Base-by-base conservation (phyloP, 441 rosid genomes). In the Populus hybrid region DNA sequence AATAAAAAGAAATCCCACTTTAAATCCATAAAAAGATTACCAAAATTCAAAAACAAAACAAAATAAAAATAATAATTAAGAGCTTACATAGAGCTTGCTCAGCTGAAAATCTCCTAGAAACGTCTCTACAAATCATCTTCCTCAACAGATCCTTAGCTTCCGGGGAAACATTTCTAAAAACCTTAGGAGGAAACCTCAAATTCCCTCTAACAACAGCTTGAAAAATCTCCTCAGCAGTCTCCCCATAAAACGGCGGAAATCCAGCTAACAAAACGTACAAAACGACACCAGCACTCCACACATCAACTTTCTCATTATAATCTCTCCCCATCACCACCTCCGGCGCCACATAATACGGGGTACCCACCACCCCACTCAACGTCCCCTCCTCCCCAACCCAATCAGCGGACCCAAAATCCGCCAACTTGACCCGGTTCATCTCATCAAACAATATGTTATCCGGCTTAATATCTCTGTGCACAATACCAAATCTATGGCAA, bases 331-430 rank as follows among this genome's bases (percentile, higher is more conserved):
- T 78, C 75, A 95, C 35, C 72, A 95, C 95, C 87, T 95, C 98
- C 11, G 98, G 99, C 77, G 99, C 99, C 68, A 90, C 93, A 78
- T 95, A 95, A 73, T 92, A 93, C 78, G 99, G 99, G 73, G 98
- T 95, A 7, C 99, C 98, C 12, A 93, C 97, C n/a, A 95, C 86
- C 3, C 99, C 94, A 40, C 74, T 77, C 21, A 90, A 38, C 11
- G 31, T 74, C 45, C 83, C 87, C 2, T 73, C 82, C 64, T 61
- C 81, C 35, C 65, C 78, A 65, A 76, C 36, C 75, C 80, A 31
- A 11, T 83, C 91, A 3, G 95, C 93, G 2, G 93, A 87, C 4
- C 95, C 95, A 63, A 91, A 91, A 72, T 91, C 95, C 6, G 87
- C 83, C 10, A 91, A 73, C 69, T 87, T 91, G 67, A 88, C 77